Evolutionary conservation across 1,284 basidiomycete species (phyloP).

Genomic region (Rhodotorula sp.): DNA sequence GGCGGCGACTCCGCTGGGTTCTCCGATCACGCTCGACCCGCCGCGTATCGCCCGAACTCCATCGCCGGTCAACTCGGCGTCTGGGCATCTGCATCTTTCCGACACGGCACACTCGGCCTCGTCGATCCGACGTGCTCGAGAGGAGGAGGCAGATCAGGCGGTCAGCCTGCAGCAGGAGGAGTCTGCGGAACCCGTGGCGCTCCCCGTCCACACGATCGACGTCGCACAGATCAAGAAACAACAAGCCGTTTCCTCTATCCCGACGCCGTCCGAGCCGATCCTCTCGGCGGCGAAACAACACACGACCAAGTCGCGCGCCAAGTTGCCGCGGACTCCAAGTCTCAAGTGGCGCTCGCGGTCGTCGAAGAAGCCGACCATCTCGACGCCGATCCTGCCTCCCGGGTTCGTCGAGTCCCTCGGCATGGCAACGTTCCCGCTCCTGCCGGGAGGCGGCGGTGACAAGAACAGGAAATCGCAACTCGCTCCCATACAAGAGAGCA

Average conservation of each 20-base stretch:
- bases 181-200: not conserved
- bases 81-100: not conserved
- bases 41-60: not conserved
- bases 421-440: constrained; percentile 37
- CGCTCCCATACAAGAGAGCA: not conserved
- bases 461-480: not conserved
- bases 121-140: not conserved
- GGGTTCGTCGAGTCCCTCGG: constrained; percentile 42
- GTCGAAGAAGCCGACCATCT: constrained; percentile 30
- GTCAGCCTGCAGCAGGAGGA: not conserved
- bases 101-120: constrained; percentile 1
- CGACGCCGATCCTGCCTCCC: constrained; percentile 36
- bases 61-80: not conserved
- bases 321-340: constrained; percentile 4
- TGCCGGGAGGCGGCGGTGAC: constrained; percentile 17
- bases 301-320: not conserved
- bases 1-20: constrained; percentile 6
- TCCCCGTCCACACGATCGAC: constrained; percentile 6
- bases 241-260: not conserved
- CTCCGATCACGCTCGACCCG: not conserved
- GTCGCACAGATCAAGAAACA: constrained; percentile 5
- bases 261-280: constrained; percentile 1
- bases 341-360: constrained; percentile 19
- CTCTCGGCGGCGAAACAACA: not conserved
- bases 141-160: not conserved